phyloP scores from a whole-genome alignment of 2,329 filamentous ascomycete species.

The Xylaria sp. region DNA sequence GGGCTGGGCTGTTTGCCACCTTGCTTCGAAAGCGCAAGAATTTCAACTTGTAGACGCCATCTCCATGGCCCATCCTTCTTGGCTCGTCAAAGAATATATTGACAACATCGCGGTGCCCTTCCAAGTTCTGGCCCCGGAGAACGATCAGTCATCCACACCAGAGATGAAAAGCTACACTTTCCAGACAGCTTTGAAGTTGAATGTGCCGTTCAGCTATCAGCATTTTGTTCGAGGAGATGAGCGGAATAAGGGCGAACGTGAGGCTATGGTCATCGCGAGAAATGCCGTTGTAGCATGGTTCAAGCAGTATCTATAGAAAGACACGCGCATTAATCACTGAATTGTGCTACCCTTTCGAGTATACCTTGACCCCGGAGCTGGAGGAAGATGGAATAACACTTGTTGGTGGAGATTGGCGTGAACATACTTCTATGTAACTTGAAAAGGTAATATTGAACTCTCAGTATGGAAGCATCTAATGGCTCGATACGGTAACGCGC shows the following conservation, averaged over 20 bases:
- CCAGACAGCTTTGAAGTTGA: conserved; percentile 50
- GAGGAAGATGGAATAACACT: too few relatives aligned
- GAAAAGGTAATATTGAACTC: too few relatives aligned
- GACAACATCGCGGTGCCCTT: conserved; percentile 57
- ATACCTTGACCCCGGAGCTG: too few relatives aligned
- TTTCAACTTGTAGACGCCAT: conserved; percentile 55
- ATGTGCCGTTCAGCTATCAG: conserved; percentile 5
- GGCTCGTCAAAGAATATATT: conserved; percentile 56
- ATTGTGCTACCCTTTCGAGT: too few relatives aligned
- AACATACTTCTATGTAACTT: too few relatives aligned
- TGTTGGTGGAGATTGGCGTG: too few relatives aligned
- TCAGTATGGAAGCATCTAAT: too few relatives aligned
- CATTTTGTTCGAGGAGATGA: conserved; percentile 13
- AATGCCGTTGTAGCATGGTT: conserved; percentile 5
- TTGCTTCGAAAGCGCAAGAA: conserved; percentile 51
- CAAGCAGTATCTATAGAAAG: conserved; percentile 1
- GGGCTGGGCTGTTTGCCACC: conserved; percentile 58
- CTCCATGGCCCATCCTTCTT: conserved; percentile 55
- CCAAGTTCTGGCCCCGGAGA: conserved; percentile 55
- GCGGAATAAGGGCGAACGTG: not conserved
- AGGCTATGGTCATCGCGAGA: not conserved
- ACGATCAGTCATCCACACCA: conserved; percentile 55
- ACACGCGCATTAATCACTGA: not conserved
- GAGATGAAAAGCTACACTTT: conserved; percentile 60
- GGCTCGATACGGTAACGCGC: too few relatives aligned